Evolutionary conservation across 2,329 filamentous ascomycete species (phyloP).

Genomic region (Colletotrichum sp.): DNA sequence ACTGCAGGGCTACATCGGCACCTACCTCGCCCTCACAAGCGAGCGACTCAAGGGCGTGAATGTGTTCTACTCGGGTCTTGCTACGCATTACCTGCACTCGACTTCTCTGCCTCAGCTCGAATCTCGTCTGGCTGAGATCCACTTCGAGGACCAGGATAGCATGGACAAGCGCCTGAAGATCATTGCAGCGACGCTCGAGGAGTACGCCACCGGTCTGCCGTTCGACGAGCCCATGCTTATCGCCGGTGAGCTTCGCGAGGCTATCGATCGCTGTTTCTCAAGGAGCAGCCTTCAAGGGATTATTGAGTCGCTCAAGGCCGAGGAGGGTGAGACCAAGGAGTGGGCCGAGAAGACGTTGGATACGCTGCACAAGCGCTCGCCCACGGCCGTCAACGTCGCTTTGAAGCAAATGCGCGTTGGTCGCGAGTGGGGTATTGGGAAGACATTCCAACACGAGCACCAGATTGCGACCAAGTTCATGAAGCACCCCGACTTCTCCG

Average conservation of each 20-base stretch:
- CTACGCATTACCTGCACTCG: slow-evolving; percentile 96
- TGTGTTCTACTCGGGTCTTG: slow-evolving; percentile 88
- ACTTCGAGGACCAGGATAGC: slow-evolving; percentile 79
- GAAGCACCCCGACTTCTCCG: slow-evolving; percentile 87
- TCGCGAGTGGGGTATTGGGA: slow-evolving; percentile 76
- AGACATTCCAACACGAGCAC: slow-evolving; percentile 87
- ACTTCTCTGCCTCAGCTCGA: slow-evolving; percentile 83
- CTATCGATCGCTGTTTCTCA: slow-evolving; percentile 85
- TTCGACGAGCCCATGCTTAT: slow-evolving; percentile 72
- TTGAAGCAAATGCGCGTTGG: slow-evolving; percentile 83
- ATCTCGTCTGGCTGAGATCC: slow-evolving; percentile 84
- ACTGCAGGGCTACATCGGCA: slow-evolving; percentile 85
- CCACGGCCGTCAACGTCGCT: slow-evolving; percentile 85
- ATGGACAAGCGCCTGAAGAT: slow-evolving; percentile 68
- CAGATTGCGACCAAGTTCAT: slow-evolving; percentile 88
- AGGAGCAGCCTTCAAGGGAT: slow-evolving; percentile 73
- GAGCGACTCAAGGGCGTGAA: slow-evolving; percentile 83
- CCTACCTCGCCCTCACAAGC: slow-evolving; percentile 92
- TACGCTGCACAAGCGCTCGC: slow-evolving; percentile 80
- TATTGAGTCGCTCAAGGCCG: slow-evolving; percentile 67
- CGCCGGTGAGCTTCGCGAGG: slow-evolving; percentile 72
- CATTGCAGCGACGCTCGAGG: slow-evolving; percentile 88
- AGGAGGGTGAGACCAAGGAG: slow-evolving; percentile 56
- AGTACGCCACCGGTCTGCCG: slow-evolving; percentile 87
- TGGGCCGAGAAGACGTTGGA: slow-evolving; percentile 83